These are phyloP conservation scores for Penicillium steckii DNA, from an alignment of 495 filamentous ascomycete species.

Conservation along the genomic window DNA sequence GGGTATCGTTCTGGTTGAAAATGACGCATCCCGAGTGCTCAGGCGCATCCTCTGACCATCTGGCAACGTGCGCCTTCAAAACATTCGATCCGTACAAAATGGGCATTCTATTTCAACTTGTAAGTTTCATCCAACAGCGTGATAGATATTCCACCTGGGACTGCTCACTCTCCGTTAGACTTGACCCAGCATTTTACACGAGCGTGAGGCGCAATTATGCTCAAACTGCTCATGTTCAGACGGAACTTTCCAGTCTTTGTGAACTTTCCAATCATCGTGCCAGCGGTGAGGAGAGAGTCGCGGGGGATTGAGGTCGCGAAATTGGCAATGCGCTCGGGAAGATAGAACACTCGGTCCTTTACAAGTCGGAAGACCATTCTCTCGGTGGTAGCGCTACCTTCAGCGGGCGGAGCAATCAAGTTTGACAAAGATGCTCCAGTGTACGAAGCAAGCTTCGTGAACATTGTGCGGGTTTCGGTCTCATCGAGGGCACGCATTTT, in stretches of 20 bases:
- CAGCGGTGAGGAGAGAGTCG: slow-evolving; percentile 75
- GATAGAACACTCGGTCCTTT: slow-evolving; percentile 80
- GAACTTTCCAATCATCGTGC: slow-evolving; percentile 59
- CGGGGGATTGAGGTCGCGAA: slow-evolving; percentile 81
- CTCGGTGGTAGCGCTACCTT: slow-evolving; percentile 57
- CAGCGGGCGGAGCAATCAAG: slow-evolving; percentile 71
- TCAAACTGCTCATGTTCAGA: slow-evolving; percentile 55
- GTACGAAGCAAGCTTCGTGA: slow-evolving; percentile 82
- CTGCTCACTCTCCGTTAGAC: slow-evolving; percentile 69
- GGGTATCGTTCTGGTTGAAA: slow-evolving; percentile 1
- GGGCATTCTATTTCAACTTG: not conserved
- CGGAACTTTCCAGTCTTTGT: slow-evolving; percentile 86
- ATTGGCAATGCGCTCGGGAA: slow-evolving; percentile 82
- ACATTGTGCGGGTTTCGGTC: slow-evolving; percentile 50
- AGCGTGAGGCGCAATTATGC: slow-evolving; percentile 79
- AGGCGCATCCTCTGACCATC: slow-evolving; percentile 80
- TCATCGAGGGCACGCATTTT: slow-evolving; percentile 72
- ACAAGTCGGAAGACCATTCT: slow-evolving; percentile 86
- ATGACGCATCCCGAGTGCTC: slow-evolving; percentile 41
- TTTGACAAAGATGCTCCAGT: slow-evolving; percentile 74
- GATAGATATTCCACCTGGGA: not conserved
- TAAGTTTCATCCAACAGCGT: not conserved
- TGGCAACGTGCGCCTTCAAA: slow-evolving; percentile 86
- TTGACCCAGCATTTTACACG: slow-evolving; percentile 95
- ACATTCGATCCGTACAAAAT: slow-evolving; percentile 85